Evolutionary conservation across 306 rosid species (phyloP).

Genomic region (Prunus kanzakura): DNA sequence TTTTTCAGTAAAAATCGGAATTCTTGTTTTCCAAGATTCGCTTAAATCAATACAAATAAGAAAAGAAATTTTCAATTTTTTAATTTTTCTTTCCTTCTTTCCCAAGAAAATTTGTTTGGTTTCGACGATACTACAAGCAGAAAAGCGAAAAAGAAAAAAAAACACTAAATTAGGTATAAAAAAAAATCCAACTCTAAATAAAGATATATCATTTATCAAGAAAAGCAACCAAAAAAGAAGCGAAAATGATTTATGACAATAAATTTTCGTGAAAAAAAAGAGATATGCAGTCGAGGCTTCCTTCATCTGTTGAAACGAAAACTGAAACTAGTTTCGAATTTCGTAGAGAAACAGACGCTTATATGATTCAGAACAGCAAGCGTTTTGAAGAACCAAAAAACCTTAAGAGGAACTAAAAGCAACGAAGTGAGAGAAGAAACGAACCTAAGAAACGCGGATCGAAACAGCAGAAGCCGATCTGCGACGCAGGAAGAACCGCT

Average conservation of each 20-base stretch:
- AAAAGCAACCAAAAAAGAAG: too few relatives aligned
- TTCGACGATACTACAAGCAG: background rate
- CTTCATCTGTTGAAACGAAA: background rate
- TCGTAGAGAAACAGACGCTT: background rate
- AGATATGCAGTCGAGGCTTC: background rate
- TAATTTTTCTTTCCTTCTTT: background rate
- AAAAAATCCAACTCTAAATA: background rate
- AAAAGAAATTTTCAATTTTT: background rate
- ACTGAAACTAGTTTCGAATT: background rate
- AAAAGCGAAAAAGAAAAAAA: background rate
- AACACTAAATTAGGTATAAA: background rate
- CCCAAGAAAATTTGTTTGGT: background rate
- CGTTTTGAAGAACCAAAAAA: background rate
- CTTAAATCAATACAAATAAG: background rate
- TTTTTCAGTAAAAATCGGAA: background rate
- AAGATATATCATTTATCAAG: too few relatives aligned
- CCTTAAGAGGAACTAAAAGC: background rate
- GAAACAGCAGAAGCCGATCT: slow-evolving; percentile 18
- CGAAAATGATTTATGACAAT: too few relatives aligned
- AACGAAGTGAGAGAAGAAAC: background rate
- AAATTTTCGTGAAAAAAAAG: background rate
- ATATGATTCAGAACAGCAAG: background rate
- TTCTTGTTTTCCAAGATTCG: background rate
- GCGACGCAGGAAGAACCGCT: slow-evolving; percentile 21
- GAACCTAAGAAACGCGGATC: slow-evolving; percentile 19